These are phyloP conservation scores for Pseudonitzschia multiseries DNA, from an alignment of 108 stramenopile species.

Conservation along the genomic window DNA sequence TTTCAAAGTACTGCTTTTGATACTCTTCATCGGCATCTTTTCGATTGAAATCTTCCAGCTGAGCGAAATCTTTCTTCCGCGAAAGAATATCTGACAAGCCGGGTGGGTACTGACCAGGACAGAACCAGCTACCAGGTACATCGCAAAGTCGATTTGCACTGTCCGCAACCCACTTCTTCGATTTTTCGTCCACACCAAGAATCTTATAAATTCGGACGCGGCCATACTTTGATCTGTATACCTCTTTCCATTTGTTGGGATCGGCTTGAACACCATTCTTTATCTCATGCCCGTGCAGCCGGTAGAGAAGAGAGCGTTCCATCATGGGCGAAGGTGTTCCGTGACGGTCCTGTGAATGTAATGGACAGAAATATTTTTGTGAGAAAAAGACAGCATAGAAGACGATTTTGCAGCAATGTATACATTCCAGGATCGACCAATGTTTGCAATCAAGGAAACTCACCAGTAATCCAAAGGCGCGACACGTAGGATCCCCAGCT, in stretches of 20 bases:
- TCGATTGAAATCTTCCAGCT: constrained; percentile 93
- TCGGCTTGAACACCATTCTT: constrained; percentile 79
- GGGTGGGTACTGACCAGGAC: constrained; percentile 89
- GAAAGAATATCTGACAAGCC: constrained; percentile 65
- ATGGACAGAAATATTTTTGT: not conserved
- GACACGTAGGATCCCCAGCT: constrained; percentile 87
- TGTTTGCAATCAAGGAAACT: constrained; percentile 8
- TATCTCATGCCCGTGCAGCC: constrained; percentile 82
- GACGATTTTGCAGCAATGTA: not conserved
- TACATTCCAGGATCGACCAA: not conserved
- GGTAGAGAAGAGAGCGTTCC: constrained; percentile 89
- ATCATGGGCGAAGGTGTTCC: constrained; percentile 91
- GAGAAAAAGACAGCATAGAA: not conserved
- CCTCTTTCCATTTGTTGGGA: constrained; percentile 77
- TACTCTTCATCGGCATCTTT: constrained; percentile 76
- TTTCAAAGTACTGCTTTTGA: constrained; percentile 86
- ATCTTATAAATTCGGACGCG: constrained; percentile 98
- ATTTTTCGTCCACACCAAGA: constrained; percentile 71
- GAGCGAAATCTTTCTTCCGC: constrained; percentile 85
- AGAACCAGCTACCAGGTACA: constrained; percentile 85
- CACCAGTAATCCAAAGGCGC: constrained; percentile 83
- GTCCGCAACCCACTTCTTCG: constrained; percentile 81
- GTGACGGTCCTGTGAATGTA: constrained; percentile 60
- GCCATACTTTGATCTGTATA: constrained; percentile 93
- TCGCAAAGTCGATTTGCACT: constrained; percentile 75